These are phyloP conservation scores for Mucor velutinosus DNA, from an alignment of 371 early-diverging fungal genomes.

Conservation along the genomic window DNA sequence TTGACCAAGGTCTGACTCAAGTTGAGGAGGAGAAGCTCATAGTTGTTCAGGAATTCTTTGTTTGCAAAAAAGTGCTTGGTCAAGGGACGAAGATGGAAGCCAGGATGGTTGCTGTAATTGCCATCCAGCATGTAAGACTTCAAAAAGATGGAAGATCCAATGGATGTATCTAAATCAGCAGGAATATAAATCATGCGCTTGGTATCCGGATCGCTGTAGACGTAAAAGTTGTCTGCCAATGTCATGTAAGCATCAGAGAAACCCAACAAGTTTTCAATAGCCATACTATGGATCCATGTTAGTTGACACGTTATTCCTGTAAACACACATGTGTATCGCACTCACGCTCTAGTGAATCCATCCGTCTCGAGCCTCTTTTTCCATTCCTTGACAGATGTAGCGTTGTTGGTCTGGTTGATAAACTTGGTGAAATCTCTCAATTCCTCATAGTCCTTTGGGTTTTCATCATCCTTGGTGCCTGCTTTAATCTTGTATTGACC, in stretches of 20 bases:
- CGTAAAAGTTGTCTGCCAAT: slow-evolving; percentile 15
- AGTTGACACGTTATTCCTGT: too few species aligned
- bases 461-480: not conserved
- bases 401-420: not conserved
- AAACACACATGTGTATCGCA: not conserved
- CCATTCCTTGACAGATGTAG: slow-evolving; percentile 18
- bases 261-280: slow-evolving; percentile 13
- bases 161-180: slow-evolving; percentile 30
- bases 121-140: slow-evolving; percentile 16
- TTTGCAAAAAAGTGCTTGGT: slow-evolving; percentile 11
- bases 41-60: slow-evolving; percentile 18
- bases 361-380: slow-evolving; percentile 16
- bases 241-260: slow-evolving; percentile 23
- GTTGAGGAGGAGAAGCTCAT: slow-evolving; percentile 6
- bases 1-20: slow-evolving; percentile 20
- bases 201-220: slow-evolving; percentile 11
- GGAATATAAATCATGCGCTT: slow-evolving; percentile 29
- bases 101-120: slow-evolving; percentile 30
- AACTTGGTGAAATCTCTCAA: slow-evolving; percentile 27
- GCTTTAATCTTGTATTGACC: slow-evolving; percentile 29
- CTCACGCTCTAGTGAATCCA: slow-evolving; percentile 22
- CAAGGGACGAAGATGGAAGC: slow-evolving; percentile 21
- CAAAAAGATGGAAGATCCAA: slow-evolving; percentile 22
- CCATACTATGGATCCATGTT: slow-evolving; percentile 12
- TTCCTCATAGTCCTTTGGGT: not conserved